A percentile compares a stretch with the other conserved stretches of the same genome.
phyloP scores from a whole-genome alignment of 192 early-diverging fungal species.

The Rhizophagus sp. region DNA sequence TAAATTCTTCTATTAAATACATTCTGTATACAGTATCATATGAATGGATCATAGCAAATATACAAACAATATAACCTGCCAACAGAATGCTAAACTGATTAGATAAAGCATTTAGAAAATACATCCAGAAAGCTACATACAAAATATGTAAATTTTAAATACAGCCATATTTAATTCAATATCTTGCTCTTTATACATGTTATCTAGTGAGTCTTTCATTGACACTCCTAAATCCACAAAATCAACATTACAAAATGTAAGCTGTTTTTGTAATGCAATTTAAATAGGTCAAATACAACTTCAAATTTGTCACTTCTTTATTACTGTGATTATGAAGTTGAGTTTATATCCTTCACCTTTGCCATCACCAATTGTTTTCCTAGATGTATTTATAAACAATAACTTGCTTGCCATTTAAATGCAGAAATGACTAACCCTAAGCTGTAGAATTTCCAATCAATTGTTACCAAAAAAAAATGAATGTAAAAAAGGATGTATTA shows the following conservation, averaged over 20 bases:
- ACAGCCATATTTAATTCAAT: constrained; percentile 13
- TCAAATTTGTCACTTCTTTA: neutral
- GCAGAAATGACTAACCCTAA: neutral
- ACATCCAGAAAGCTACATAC: neutral
- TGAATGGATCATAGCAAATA: constrained; percentile 18
- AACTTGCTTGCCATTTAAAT: constrained; percentile 1
- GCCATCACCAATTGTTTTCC: neutral
- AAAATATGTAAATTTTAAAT: constrained; percentile 5
- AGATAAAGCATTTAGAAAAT: no score
- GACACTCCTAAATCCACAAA: neutral
- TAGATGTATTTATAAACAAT: neutral
- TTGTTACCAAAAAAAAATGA: constrained; percentile 11
- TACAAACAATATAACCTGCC: constrained; percentile 14
- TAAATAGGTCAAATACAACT: no score
- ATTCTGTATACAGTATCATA: constrained; percentile 20
- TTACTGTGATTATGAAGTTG: neutral
- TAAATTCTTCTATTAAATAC: constrained; percentile 22
- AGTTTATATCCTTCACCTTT: neutral
- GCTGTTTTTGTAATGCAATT: no score
- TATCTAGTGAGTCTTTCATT: constrained; percentile 17
- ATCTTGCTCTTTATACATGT: neutral
- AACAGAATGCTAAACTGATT: neutral
- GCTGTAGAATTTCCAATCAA: constrained; percentile 11
- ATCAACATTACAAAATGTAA: no score
- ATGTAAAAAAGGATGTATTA: constrained; percentile 15